phyloP scores from a whole-genome alignment of 495 filamentous ascomycete species.

The Hyaloscypha finlandica region DNA sequence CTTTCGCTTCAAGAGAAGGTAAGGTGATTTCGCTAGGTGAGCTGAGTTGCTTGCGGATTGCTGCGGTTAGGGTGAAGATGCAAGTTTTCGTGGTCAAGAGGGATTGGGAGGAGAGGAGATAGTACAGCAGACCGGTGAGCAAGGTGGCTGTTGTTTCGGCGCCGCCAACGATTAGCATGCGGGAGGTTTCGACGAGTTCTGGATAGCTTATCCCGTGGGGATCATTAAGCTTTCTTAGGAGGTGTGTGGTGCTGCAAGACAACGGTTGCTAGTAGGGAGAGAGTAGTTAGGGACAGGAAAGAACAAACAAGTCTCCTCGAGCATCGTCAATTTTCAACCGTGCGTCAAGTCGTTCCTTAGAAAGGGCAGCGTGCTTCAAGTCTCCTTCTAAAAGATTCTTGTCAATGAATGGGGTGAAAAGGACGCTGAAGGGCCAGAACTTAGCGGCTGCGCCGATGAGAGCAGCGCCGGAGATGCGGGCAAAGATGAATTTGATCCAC shows the following conservation, averaged over 20 bases:
- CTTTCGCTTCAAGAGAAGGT: constrained; percentile 37
- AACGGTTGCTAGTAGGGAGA: not conserved
- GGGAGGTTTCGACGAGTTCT: constrained; percentile 34
- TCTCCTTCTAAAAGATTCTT: constrained; percentile 5
- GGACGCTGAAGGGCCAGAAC: constrained; percentile 3
- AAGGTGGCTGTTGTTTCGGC: constrained; percentile 64
- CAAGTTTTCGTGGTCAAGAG: not conserved
- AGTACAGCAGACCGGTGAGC: constrained; percentile 53
- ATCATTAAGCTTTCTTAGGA: not conserved
- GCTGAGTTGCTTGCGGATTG: constrained; percentile 54
- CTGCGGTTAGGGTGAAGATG: constrained; percentile 37
- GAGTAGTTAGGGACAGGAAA: not conserved
- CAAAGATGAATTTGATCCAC: constrained; percentile 18
- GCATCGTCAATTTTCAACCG: not conserved
- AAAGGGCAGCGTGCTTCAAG: not conserved
- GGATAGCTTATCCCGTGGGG: not conserved
- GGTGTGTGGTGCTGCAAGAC: constrained; percentile 1
- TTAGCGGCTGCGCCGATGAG: constrained; percentile 3
- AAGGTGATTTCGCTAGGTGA: constrained; percentile 54
- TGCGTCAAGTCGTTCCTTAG: constrained; percentile 1
- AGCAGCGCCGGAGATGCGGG: not conserved
- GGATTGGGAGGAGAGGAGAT: constrained; percentile 43
- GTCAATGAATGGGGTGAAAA: constrained; percentile 6
- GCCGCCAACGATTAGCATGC: constrained; percentile 43
- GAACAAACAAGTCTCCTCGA: constrained; percentile 18